Evolutionary conservation across 805 yeast species (phyloP), one percentile per base, ranked within the genome.

Genomic region (Isabelozyma heimii): DNA sequence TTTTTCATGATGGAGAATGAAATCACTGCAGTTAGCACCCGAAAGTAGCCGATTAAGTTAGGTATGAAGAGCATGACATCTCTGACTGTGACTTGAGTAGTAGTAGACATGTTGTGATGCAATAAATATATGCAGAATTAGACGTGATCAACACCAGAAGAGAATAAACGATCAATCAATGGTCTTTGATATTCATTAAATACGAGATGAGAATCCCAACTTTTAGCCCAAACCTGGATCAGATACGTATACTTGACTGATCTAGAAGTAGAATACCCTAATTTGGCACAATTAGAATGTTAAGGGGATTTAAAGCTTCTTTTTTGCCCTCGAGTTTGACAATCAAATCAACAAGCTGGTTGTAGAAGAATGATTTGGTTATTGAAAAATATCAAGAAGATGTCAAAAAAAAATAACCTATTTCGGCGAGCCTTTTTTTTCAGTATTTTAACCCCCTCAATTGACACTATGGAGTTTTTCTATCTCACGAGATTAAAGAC

Each of bases 11-110:
- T 79, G 52, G 81, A 73, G 54, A 91, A 83, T 38, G 98, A 91
- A 40, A 87, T 70, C 44, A 91, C 61, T 9, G 97, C 95, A 17
- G 96, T 83, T 37, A 87, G 57, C 15, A 95, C 91, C 53, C 99
- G 81, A 41, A 85, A 63, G 65, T 89, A 91, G 2, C 99, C 99
- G 57, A 94, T 92, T 57, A 89, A 74, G 67, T 94, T 94, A 9
- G 99, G 99, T 46, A 92, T 85, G 67, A 82, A 94, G 55, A 84
- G 72, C 66, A 89, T 82, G 46, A 92, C 83, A 53, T 84, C 82
- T 27, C 65, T 58, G 3, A 80, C 65, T 12, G 86, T 61, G 10
- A 61, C 61, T 40, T 30, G 12, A 14, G 40, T 3, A n/a, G 35
- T 5, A 30, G 35, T 30, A 30, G 35, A 30, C 35, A 30, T 30